Percentiles rank a stretch among this genome's conserved stretches.
Evolutionary conservation across 1,139 yeast genomes (phyloP).

Genomic region (Blastobotrys serpentis): DNA sequence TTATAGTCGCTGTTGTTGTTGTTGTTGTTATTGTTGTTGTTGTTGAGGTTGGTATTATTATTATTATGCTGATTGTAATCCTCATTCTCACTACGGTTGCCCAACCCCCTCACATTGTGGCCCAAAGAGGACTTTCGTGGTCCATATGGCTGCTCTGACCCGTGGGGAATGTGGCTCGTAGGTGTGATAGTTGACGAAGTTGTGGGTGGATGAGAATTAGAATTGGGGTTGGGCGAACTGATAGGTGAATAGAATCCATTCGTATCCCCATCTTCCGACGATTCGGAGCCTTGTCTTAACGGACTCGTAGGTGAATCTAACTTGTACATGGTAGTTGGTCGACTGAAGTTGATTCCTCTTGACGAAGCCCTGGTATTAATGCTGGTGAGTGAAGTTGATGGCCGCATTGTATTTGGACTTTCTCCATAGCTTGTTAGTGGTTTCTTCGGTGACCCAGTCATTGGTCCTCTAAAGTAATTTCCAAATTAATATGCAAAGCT

Average conservation of each 20-base stretch:
- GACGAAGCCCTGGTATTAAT: constrained; percentile 19
- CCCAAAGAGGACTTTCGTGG: constrained; percentile 1
- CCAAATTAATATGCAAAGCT: background rate
- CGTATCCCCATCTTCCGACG: constrained; percentile 14
- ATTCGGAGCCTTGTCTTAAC: constrained; percentile 9
- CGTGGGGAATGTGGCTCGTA: background rate
- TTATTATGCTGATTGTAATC: background rate
- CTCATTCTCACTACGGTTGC: background rate
- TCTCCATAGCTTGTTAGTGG: constrained; percentile 7
- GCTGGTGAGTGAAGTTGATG: background rate
- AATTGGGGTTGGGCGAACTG: constrained; percentile 7
- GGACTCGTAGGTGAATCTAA: constrained; percentile 15
- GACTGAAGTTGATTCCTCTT: constrained; percentile 27
- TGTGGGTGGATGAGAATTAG: constrained; percentile 12
- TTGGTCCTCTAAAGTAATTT: constrained; percentile 1
- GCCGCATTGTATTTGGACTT: background rate
- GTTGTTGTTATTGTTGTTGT: background rate
- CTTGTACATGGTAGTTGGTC: constrained; percentile 30
- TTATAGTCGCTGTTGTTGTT: background rate
- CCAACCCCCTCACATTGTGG: background rate
- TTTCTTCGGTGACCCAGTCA: constrained; percentile 8
- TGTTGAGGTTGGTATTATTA: background rate
- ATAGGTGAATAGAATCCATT: constrained; percentile 6
- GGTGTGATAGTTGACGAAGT: constrained; percentile 13
- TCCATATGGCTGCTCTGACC: constrained; percentile 11